Conservation (phyloP, 352 stramenopile species). For the Phytophthora chlamydospora region DNA sequence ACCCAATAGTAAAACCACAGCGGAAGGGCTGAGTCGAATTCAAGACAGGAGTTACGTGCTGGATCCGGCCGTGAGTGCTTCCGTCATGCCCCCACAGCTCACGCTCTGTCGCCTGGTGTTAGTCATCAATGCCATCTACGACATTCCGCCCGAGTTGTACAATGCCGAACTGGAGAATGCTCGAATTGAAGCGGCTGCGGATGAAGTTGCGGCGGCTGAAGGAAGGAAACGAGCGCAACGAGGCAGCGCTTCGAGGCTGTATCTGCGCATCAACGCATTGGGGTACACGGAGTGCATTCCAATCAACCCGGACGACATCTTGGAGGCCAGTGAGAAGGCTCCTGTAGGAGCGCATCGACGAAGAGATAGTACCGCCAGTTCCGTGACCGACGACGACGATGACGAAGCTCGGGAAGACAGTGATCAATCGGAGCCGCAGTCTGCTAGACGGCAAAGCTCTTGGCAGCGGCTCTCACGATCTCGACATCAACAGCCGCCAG, state of each 20-base stretch:
- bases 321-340: constrained; percentile 51
- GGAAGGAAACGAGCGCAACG: constrained; percentile 29
- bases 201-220: constrained; percentile 34
- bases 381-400: constrained; percentile 41
- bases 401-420: constrained; percentile 23
- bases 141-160: constrained; percentile 78
- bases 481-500: not conserved
- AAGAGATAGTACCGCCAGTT: constrained; percentile 34
- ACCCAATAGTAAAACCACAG: constrained; percentile 40
- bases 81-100: constrained; percentile 62
- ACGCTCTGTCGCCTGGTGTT: constrained; percentile 81
- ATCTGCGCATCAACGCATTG: constrained; percentile 73
- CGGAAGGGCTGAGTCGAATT: constrained; percentile 53
- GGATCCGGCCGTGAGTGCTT: constrained; percentile 49
- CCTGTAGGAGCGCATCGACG: constrained; percentile 48
- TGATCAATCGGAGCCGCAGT: constrained; percentile 23
- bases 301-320: constrained; percentile 60
- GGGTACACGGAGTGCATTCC: constrained; percentile 83
- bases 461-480: constrained; percentile 9
- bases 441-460: constrained; percentile 9
- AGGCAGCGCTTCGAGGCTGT: constrained; percentile 50
- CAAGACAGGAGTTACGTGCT: constrained; percentile 52
- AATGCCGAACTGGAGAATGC: constrained; percentile 59
- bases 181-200: constrained; percentile 30
- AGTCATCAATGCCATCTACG: constrained; percentile 83